These are phyloP conservation scores for Kalmanozyma brasiliensis DNA, from an alignment of 1,284 basidiomycete genomes.

Conservation along the genomic window DNA sequence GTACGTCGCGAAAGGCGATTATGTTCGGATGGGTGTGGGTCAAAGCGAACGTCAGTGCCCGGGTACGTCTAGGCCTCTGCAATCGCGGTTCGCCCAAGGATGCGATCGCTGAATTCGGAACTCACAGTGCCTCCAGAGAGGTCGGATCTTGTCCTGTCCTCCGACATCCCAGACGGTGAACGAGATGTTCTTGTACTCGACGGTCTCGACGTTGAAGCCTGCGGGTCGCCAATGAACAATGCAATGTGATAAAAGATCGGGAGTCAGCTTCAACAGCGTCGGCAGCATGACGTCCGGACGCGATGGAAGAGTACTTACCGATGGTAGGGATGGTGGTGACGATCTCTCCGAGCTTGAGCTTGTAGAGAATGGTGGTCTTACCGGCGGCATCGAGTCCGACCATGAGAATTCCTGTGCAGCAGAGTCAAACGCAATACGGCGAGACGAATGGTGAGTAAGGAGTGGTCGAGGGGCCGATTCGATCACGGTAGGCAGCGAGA, in stretches of 20 bases:
- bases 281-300: not conserved
- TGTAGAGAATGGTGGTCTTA: constrained; percentile 86
- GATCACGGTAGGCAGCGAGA: no score
- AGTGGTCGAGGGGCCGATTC: not conserved
- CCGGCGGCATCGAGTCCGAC: constrained; percentile 97
- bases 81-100: no score
- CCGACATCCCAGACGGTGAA: constrained; percentile 99
- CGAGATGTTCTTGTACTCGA: constrained; percentile 99
- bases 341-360: constrained; percentile 99
- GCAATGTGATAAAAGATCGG: not conserved
- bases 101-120: constrained; percentile 12
- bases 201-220: constrained; percentile 88
- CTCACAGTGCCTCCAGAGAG: constrained; percentile 99
- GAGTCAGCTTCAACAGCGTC: not conserved
- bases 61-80: no score
- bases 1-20: not conserved
- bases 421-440: not conserved
- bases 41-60: not conserved
- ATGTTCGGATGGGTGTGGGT: not conserved
- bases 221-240: constrained; percentile 1
- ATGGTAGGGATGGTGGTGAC: constrained; percentile 99
- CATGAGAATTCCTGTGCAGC: constrained; percentile 71
- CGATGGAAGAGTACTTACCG: constrained; percentile 55
- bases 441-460: constrained; percentile 5
- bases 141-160: constrained; percentile 76